Conservation (phyloP, 2,329 filamentous ascomycete genomes). For the Penicillium sp. region DNA sequence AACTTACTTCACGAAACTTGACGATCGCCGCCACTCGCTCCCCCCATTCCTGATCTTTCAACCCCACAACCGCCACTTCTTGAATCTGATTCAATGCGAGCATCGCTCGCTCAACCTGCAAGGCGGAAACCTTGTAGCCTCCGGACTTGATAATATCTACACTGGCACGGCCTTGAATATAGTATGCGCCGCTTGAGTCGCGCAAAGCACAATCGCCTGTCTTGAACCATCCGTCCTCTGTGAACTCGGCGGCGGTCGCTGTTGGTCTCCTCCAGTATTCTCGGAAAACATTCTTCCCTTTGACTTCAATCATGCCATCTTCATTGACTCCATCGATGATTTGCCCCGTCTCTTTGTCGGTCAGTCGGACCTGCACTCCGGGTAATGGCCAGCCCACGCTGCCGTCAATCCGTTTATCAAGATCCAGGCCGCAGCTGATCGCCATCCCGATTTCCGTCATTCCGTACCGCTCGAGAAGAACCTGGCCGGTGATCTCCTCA, state of each 20-base stretch:
- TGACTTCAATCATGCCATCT: conserved; percentile 41
- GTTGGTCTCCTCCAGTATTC: conserved; percentile 43
- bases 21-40: conserved; percentile 52
- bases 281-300: conserved; percentile 38
- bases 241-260: conserved; percentile 43
- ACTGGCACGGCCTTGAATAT: conserved; percentile 48
- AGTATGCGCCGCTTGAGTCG: conserved; percentile 41
- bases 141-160: conserved; percentile 52
- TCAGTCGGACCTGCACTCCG: conserved; percentile 43
- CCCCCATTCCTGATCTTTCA: conserved; percentile 50
- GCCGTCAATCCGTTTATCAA: conserved; percentile 40
- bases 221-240: conserved; percentile 45
- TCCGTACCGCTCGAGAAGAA: conserved; percentile 45
- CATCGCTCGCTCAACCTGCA: conserved; percentile 51
- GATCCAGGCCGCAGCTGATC: conserved; percentile 40
- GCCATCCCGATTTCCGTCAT: conserved; percentile 49
- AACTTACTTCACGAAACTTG: conserved; percentile 33
- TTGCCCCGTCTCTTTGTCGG: conserved; percentile 35
- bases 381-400: conserved; percentile 46
- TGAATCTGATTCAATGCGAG: conserved; percentile 44
- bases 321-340: conserved; percentile 29
- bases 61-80: conserved; percentile 50
- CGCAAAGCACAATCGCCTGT: conserved; percentile 43
- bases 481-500: conserved; percentile 37
- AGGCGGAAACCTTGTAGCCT: conserved; percentile 51